Percentiles rank a stretch among this genome's conserved stretches.
phyloP scores from a whole-genome alignment of 2,329 filamentous ascomycete genomes.

The Hortaea werneckii region DNA sequence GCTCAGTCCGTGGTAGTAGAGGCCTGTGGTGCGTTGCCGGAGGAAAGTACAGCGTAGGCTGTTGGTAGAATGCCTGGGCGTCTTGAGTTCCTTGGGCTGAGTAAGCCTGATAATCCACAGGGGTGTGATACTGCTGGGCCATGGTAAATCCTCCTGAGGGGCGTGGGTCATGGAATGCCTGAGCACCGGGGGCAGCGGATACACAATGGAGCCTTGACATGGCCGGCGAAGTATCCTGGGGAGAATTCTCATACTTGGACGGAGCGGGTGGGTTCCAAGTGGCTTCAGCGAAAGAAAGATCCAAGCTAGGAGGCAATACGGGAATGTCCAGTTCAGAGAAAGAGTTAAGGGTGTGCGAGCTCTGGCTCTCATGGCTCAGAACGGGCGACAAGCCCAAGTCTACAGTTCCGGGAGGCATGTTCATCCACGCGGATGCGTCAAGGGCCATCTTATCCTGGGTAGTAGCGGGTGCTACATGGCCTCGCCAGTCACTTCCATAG shows the following conservation, averaged over 20 bases:
- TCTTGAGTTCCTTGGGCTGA: background rate
- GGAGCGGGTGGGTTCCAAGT: constrained; percentile 8
- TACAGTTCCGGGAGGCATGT: constrained; percentile 20
- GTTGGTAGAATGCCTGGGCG: background rate
- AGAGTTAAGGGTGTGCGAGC: constrained; percentile 20
- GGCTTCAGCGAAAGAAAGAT: constrained; percentile 19
- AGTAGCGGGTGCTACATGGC: constrained; percentile 6
- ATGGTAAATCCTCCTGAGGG: too few relatives aligned
- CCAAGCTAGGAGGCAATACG: constrained; percentile 19
- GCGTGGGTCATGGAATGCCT: too few relatives aligned
- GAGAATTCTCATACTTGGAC: background rate
- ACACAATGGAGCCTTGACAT: background rate
- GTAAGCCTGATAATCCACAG: too few relatives aligned
- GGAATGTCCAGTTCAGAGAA: constrained; percentile 19
- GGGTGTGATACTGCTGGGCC: too few relatives aligned
- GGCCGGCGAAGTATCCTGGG: background rate
- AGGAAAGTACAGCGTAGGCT: background rate
- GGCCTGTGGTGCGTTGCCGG: constrained; percentile 8
- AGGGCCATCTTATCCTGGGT: constrained; percentile 11
- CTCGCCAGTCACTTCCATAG: constrained; percentile 14
- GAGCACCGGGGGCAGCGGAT: background rate
- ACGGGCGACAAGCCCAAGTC: constrained; percentile 24
- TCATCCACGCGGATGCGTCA: constrained; percentile 16
- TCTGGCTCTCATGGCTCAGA: constrained; percentile 27
- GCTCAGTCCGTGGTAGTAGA: constrained; percentile 16